phyloP scores from a whole-genome alignment of 2,329 filamentous ascomycete species.

The Nothomitra cinnamomea region DNA sequence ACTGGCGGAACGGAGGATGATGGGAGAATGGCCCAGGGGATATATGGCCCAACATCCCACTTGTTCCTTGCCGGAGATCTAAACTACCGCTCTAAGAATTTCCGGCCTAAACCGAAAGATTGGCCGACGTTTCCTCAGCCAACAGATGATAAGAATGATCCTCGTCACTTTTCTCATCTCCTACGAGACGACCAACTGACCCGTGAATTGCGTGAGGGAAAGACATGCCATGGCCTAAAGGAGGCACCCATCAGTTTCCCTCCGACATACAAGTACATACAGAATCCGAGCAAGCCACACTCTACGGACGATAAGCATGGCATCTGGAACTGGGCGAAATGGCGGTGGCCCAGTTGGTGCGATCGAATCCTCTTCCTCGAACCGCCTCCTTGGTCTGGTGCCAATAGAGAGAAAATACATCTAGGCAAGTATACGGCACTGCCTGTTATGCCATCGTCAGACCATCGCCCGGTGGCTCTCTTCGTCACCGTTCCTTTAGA shows the following conservation, averaged over 20 bases:
- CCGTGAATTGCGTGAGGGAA: slow-evolving; percentile 48
- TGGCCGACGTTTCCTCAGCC: slow-evolving; percentile 43
- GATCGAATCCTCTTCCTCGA: slow-evolving; percentile 74
- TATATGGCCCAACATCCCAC: slow-evolving; percentile 21
- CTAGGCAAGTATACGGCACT: slow-evolving; percentile 53
- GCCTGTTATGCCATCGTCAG: slow-evolving; percentile 64
- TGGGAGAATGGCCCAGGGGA: neutral
- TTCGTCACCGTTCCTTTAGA: slow-evolving; percentile 47
- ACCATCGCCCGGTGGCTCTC: slow-evolving; percentile 73
- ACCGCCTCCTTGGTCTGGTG: slow-evolving; percentile 26
- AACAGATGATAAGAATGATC: slow-evolving; percentile 29
- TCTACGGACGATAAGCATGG: slow-evolving; percentile 16
- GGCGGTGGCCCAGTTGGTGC: slow-evolving; percentile 86
- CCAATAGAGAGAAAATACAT: slow-evolving; percentile 30
- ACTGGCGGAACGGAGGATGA: neutral
- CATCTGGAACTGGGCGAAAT: slow-evolving; percentile 57
- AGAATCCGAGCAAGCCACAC: slow-evolving; percentile 19
- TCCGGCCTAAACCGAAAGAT: slow-evolving; percentile 42
- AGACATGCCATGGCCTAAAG: slow-evolving; percentile 59
- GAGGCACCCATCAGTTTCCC: slow-evolving; percentile 66
- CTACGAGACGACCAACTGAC: slow-evolving; percentile 64
- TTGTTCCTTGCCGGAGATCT: slow-evolving; percentile 83
- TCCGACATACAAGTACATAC: slow-evolving; percentile 80
- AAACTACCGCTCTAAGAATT: slow-evolving; percentile 75
- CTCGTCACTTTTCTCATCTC: slow-evolving; percentile 48